Evolutionary conservation across 805 yeast genomes (phyloP), one percentile per base, ranked within the genome.

Genomic region (Schwanniomyces sp.): DNA sequence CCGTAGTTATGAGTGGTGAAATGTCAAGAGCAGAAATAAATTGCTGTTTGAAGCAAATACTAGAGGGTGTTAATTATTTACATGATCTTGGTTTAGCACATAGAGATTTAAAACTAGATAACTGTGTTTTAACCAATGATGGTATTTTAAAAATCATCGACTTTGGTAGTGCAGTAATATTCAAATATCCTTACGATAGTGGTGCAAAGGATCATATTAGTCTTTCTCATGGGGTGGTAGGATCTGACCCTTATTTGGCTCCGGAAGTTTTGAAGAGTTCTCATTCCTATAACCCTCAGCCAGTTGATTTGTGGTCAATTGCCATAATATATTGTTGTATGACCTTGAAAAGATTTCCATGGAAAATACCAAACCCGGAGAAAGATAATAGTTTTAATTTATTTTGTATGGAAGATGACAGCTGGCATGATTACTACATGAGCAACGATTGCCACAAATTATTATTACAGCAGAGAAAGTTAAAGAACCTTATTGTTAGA

Each of bases 291-390:
- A 95, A 88, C 63, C 96, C 97, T 12, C 78, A 96, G 53, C 96
- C 97, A 0, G 96, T 91, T 6, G 97, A 91, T 70, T 81, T 91
- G 40, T 91, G 97, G 97, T 88, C 96, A 6, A 83, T 84, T 29
- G 96, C 96, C 7, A 89, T 91, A 50, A 88, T 91, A 42, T 88
- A 87, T 67, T 88, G 96, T 55, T 91, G 97, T 72, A 90, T 91
- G 96, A 81, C 88, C 49, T 74, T 91, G 64, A 86, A 89, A 62
- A 87, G 90, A 69, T 91, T 91, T 69, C 97, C 97, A 7, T 91
- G 97, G 97, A 90, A 89, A 62, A 88, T 89, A 7, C 97, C 97
- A 7, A 86, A 88, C 59, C 66, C 83, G 42, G 70, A 63, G 44
- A 75, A 85, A 43, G 97, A 91, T 66, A 81, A 84, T 55, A 85